Evolutionary conservation across 345 rosid genomes (phyloP), one percentile per base, ranked within the genome.

Genomic region (Durio zibethinus): DNA sequence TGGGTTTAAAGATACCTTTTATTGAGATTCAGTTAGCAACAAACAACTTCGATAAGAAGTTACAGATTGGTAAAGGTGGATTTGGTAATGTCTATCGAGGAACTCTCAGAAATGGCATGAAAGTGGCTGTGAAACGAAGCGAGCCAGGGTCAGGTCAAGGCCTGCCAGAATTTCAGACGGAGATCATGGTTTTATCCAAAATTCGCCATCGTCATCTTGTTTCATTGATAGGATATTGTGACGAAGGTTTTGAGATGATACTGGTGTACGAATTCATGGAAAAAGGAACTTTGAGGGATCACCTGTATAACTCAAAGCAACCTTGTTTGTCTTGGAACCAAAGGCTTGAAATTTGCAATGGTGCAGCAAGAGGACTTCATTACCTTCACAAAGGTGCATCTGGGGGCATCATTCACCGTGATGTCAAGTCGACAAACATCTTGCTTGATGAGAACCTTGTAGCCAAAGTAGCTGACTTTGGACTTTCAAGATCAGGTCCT

Each of bases 171-270:
- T 90, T 88, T 78, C 88, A 82, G 36, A 87, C 90, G 0, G 91
- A 87, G 81, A 83, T 90, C 80, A 86, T 70, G 73, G 78, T 88
- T 42, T 76, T 92, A 60, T 92, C 92, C 42, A 92, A 87, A 76
- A 90, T 90, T 63, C 77, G 86, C 1, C 97, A 90, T 72, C 88
- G 83, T 14, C 91, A 93, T 69, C 90, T 93, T 0, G 92, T 90
- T 36, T 86, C 98, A 10, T 81, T 93, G 72, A 87, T 83, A 0
- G 98, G 98, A 12, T 92, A 89, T 36, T 90, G 97, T 62, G 77
- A 85, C 12, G 94, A 92, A 43, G 63, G 79, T 72, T 70, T 82
- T 40, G 90, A 88, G 78, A 90, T 90, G 93, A 90, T 88, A 52
- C 81, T 88, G 57, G 89, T 90, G 15, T 88, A 86, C 5, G 91